phyloP scores from a whole-genome alignment of 2,329 filamentous ascomycete species.

The Mycocentrospora acerina region DNA sequence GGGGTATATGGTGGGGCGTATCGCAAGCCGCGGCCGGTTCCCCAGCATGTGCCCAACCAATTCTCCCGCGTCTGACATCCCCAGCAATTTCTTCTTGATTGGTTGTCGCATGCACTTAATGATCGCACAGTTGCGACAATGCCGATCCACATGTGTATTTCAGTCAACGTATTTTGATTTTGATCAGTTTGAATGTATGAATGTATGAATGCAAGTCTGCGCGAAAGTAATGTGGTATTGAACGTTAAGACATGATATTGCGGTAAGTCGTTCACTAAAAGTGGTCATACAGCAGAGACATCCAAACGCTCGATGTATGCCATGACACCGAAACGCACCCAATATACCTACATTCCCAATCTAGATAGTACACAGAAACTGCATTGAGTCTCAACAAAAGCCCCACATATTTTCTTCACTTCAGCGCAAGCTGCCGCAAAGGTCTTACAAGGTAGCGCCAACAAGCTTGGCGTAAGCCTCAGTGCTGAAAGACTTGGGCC shows the following conservation, averaged over 20 bases:
- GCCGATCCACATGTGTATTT: too few relatives aligned
- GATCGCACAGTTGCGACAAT: too few relatives aligned
- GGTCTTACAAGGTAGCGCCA: constrained; percentile 78
- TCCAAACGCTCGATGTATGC: constrained; percentile 26
- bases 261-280: constrained; percentile 26
- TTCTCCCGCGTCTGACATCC: too few relatives aligned
- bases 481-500: constrained; percentile 98
- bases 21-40: too few relatives aligned
- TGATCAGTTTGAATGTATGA: too few relatives aligned
- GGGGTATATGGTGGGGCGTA: too few relatives aligned
- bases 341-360: constrained; percentile 38
- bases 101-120: too few relatives aligned
- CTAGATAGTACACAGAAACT: constrained; percentile 38
- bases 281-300: constrained; percentile 31
- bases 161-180: too few relatives aligned
- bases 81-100: too few relatives aligned
- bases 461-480: constrained; percentile 94
- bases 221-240: not conserved
- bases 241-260: constrained; percentile 30
- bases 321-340: constrained; percentile 27
- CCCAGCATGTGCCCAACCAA: too few relatives aligned
- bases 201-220: too few relatives aligned
- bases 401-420: constrained; percentile 15
- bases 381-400: constrained; percentile 24
- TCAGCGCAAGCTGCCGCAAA: constrained; percentile 7